Percentiles rank a stretch among this genome's conserved stretches.
These are phyloP conservation scores for Lipomyces yamanashiensis DNA, from an alignment of 805 yeast genomes.

Conservation along the genomic window DNA sequence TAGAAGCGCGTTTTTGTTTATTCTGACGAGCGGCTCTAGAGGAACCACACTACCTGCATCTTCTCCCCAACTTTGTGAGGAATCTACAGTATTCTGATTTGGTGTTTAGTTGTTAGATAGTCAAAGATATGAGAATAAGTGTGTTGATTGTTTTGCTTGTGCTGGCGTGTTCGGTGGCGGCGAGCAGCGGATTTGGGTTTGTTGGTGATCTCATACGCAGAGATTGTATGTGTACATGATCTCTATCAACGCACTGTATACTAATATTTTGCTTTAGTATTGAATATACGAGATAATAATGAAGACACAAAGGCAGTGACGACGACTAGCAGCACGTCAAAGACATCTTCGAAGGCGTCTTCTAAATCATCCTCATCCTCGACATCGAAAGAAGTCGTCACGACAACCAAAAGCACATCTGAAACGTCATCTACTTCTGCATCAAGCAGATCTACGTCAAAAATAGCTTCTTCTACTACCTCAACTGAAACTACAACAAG, in stretches of 20 bases:
- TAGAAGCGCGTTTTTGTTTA: too few species aligned
- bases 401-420: not conserved
- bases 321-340: not conserved
- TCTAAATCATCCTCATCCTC: not conserved
- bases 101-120: not conserved
- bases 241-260: not conserved
- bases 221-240: constrained; percentile 4
- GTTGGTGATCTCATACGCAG: constrained; percentile 4
- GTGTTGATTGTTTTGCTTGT: not conserved
- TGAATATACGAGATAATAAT: not conserved
- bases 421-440: not conserved
- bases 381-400: not conserved
- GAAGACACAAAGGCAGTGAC: not conserved
- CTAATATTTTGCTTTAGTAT: not conserved
- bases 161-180: not conserved
- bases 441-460: constrained; percentile 1
- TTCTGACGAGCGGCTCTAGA: too few species aligned
- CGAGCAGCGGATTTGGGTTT: constrained; percentile 6
- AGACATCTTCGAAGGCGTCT: not conserved
- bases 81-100: too few species aligned
- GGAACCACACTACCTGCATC: too few species aligned
- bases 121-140: not conserved
- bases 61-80: too few species aligned
- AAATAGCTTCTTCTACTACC: not conserved
- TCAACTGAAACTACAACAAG: not conserved